These are phyloP conservation scores for Ceriops decandra DNA, from an alignment of 345 rosid species.

Conservation along the genomic window DNA sequence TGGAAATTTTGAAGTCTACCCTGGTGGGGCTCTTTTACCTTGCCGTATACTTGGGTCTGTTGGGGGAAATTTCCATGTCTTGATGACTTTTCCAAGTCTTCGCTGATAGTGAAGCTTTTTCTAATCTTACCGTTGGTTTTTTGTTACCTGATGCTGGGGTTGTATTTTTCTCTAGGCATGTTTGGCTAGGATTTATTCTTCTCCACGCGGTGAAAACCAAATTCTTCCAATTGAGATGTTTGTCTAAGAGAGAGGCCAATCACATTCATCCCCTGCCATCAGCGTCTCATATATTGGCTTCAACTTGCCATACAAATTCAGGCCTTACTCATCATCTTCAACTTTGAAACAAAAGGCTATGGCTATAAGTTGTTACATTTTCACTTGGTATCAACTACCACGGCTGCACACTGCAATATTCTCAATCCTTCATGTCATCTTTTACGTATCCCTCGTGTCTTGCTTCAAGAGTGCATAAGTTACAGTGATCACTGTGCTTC, in stretches of 20 bases:
- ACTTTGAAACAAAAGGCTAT: background rate
- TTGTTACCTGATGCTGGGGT: too few relatives aligned
- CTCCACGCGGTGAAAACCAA: too few relatives aligned
- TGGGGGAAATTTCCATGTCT: background rate
- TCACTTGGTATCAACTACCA: background rate
- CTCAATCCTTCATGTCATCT: background rate
- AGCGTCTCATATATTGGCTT: background rate
- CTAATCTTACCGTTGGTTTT: background rate
- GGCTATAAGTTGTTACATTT: background rate
- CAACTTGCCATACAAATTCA: background rate
- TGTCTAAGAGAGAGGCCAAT: background rate
- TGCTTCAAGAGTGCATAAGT: constrained; percentile 6
- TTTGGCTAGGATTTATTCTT: too few relatives aligned
- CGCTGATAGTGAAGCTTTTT: background rate
- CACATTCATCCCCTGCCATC: background rate
- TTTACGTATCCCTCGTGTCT: background rate
- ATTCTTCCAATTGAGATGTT: background rate
- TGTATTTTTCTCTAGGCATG: too few relatives aligned
- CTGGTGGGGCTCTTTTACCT: background rate
- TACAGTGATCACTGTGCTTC: constrained; percentile 32
- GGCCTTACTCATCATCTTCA: background rate
- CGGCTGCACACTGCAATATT: constrained; percentile 7
- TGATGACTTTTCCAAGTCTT: background rate
- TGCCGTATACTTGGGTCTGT: background rate
- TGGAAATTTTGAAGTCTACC: background rate